Evolutionary conservation across 768 basidiomycete genomes (phyloP).

Genomic region (Boletus sensibilis): DNA sequence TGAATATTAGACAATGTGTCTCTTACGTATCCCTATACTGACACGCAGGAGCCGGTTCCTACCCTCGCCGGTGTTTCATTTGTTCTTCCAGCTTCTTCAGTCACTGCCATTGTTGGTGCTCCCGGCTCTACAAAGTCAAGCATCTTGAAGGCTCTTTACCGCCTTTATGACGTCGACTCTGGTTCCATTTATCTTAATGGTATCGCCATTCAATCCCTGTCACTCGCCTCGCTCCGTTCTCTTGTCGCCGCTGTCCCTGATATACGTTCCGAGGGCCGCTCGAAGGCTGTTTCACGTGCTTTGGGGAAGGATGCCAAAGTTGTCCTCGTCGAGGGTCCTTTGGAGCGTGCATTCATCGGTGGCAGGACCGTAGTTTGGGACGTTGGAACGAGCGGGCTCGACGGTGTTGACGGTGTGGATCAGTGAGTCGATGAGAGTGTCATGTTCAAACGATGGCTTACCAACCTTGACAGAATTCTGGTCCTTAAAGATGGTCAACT

Average conservation of each 20-base stretch:
- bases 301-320: slow-evolving; percentile 26
- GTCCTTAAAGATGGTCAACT: slow-evolving; percentile 91
- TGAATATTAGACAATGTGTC: slow-evolving; percentile 65
- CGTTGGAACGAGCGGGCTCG: slow-evolving; percentile 16
- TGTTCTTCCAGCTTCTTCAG: slow-evolving; percentile 80
- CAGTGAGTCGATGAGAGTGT: slow-evolving; percentile 41
- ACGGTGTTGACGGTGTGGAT: slow-evolving; percentile 59
- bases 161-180: slow-evolving; percentile 89
- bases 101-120: slow-evolving; percentile 88
- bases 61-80: slow-evolving; percentile 82
- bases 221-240: slow-evolving; percentile 73
- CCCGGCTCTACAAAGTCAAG: slow-evolving; percentile 83
- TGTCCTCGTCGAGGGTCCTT: slow-evolving; percentile 26
- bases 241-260: slow-evolving; percentile 92
- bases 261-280: slow-evolving; percentile 42
- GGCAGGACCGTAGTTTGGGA: slow-evolving; percentile 32
- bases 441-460: neutral
- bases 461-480: slow-evolving; percentile 57
- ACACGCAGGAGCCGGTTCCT: slow-evolving; percentile 51
- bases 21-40: slow-evolving; percentile 68
- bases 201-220: slow-evolving; percentile 84
- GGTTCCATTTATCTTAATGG: slow-evolving; percentile 82
- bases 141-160: slow-evolving; percentile 81
- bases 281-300: slow-evolving; percentile 25
- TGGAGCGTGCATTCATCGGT: slow-evolving; percentile 18